phyloP scores from a whole-genome alignment of 176 grass and related monocot species.

The Aegilops longissima region DNA sequence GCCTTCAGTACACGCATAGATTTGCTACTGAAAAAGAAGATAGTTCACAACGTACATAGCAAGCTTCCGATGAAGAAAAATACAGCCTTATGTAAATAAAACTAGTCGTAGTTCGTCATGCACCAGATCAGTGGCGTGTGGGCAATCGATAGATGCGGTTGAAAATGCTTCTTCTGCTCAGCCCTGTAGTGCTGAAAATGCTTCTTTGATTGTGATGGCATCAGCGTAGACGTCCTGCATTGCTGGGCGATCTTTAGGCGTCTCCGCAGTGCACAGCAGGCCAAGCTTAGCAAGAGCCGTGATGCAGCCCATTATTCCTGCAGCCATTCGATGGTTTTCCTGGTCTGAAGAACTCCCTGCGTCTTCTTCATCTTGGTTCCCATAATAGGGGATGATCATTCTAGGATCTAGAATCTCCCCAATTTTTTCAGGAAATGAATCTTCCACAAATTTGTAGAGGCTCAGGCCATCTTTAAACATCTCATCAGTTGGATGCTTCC shows the following conservation, averaged over 20 bases:
- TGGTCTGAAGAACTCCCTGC: background rate
- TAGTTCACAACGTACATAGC: background rate
- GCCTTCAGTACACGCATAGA: no score
- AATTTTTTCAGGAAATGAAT: conserved; percentile 8
- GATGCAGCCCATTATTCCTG: background rate
- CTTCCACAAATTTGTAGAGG: conserved; percentile 41
- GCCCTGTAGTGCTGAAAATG: background rate
- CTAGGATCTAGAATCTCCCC: background rate
- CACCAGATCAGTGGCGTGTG: background rate
- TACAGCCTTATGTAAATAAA: background rate
- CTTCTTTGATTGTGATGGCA: conserved; percentile 27
- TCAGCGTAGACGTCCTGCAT: conserved; percentile 38
- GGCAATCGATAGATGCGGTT: background rate
- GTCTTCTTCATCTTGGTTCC: background rate
- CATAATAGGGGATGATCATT: background rate
- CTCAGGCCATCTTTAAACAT: background rate
- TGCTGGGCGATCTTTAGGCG: background rate
- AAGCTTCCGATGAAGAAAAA: background rate
- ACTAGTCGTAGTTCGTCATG: background rate
- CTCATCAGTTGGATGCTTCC: no score
- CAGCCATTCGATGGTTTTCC: background rate
- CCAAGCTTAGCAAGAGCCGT: conserved; percentile 24
- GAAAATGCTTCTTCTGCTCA: background rate
- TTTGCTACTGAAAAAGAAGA: background rate
- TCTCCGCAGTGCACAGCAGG: conserved; percentile 24